Evolutionary conservation across 805 yeast species (phyloP).

Genomic region (Metschnikowia picachoensis): DNA sequence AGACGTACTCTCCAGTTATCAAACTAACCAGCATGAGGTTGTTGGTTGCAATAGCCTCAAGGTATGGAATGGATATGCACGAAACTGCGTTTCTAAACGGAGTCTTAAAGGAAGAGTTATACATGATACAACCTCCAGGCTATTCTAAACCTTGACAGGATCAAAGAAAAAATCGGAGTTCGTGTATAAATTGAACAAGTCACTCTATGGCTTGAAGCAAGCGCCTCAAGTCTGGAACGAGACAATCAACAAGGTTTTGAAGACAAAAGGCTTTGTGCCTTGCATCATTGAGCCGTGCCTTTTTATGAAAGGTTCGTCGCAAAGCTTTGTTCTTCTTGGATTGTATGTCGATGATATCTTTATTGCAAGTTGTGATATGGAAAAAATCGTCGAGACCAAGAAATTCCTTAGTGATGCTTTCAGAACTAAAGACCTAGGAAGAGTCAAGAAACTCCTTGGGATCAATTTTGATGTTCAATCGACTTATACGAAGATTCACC

Average conservation of each 20-base stretch:
- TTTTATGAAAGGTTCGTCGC: background rate
- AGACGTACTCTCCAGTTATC: conserved; percentile 5
- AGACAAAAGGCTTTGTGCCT: background rate
- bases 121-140: conserved; percentile 2
- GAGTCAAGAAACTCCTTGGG: background rate
- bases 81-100: background rate
- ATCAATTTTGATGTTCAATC: background rate
- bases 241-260: background rate
- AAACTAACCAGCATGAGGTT: conserved; percentile 1
- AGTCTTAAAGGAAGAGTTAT: background rate
- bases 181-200: background rate
- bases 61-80: background rate
- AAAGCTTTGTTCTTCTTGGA: background rate
- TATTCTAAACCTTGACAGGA: background rate
- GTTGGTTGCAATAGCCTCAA: conserved; percentile 1
- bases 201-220: conserved; percentile 2
- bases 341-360: background rate
- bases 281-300: background rate
- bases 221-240: conserved; percentile 1
- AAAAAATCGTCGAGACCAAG: background rate
- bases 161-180: background rate
- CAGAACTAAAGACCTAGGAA: background rate
- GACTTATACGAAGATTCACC: background rate
- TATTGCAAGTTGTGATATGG: background rate
- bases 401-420: background rate